Percentiles rank a stretch among this genome's conserved stretches.
phyloP scores from a whole-genome alignment of 78 protist species.

The Isochrysis galbana region DNA sequence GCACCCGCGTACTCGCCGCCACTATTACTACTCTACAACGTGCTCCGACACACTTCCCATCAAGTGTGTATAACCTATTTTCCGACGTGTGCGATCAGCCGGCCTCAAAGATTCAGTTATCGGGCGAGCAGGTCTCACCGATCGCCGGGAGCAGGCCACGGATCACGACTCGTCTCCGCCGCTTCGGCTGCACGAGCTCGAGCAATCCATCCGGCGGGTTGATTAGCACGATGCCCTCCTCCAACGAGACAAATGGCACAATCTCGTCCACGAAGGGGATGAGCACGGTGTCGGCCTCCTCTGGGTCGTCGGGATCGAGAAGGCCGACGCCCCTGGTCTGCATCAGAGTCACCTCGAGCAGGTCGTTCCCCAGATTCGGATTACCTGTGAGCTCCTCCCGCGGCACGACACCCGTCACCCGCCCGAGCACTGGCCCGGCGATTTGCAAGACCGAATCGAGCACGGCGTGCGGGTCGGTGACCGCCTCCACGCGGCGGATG shows the following conservation, averaged over 20 bases:
- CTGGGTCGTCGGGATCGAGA: too few relatives aligned
- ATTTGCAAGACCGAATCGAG: not conserved
- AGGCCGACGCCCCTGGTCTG: not conserved
- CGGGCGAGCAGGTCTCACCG: too few relatives aligned
- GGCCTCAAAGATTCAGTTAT: too few relatives aligned
- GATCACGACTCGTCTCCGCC: not conserved
- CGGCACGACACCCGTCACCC: not conserved
- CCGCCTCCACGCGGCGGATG: too few relatives aligned
- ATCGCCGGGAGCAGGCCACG: not conserved
- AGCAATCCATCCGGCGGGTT: not conserved
- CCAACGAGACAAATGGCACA: not conserved
- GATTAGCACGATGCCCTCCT: not conserved
- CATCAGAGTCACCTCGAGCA: not conserved
- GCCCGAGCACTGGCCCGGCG: not conserved
- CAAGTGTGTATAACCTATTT: too few relatives aligned
- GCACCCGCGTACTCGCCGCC: too few relatives aligned
- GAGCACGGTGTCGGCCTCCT: not conserved
- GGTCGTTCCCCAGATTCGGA: not conserved
- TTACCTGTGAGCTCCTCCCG: not conserved
- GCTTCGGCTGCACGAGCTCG: not conserved
- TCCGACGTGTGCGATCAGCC: too few relatives aligned
- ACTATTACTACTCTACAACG: too few relatives aligned
- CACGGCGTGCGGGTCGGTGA: too few relatives aligned
- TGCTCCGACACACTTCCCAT: too few relatives aligned
- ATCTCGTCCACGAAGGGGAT: not conserved